Conservation (phyloP, 2,329 filamentous ascomycete genomes). For the Madurella fahalii region DNA sequence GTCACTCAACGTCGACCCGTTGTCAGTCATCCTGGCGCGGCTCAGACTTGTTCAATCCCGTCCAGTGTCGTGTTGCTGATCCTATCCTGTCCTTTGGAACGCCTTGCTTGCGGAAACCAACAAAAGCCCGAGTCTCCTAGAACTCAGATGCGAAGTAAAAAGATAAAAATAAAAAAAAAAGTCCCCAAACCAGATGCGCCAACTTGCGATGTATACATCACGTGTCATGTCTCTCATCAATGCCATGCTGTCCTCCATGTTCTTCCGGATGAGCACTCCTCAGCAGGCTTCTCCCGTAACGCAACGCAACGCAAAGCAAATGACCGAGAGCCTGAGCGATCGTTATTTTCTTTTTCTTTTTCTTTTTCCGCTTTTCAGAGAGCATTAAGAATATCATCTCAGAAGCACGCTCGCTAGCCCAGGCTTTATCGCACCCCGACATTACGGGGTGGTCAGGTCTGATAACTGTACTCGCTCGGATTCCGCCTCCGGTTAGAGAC, state of each 20-base stretch:
- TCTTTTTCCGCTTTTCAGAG: background rate
- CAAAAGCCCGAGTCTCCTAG: background rate
- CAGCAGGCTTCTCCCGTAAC: background rate
- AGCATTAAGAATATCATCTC: background rate
- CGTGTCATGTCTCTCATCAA: constrained; percentile 8
- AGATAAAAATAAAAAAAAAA: too few relatives aligned
- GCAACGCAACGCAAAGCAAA: too few relatives aligned
- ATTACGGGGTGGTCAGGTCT: constrained; percentile 15
- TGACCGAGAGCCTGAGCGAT: too few relatives aligned
- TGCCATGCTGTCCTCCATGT: background rate
- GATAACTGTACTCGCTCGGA: constrained; percentile 21
- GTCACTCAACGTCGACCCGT: background rate
- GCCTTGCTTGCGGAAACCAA: constrained; percentile 6
- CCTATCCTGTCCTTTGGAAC: background rate
- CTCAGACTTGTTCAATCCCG: background rate
- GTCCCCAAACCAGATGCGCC: constrained; percentile 1
- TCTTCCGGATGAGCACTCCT: background rate
- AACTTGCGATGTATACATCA: background rate
- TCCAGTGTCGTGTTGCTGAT: background rate
- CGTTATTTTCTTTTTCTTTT: background rate
- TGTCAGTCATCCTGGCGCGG: background rate
- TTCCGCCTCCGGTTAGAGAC: constrained; percentile 19
- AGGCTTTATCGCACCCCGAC: background rate
- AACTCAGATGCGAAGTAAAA: background rate
- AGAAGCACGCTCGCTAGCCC: too few relatives aligned